A percentile compares a stretch with the other conserved stretches of the same genome.
phyloP scores from a whole-genome alignment of 305 asterid species.

The Lippia alba region DNA sequence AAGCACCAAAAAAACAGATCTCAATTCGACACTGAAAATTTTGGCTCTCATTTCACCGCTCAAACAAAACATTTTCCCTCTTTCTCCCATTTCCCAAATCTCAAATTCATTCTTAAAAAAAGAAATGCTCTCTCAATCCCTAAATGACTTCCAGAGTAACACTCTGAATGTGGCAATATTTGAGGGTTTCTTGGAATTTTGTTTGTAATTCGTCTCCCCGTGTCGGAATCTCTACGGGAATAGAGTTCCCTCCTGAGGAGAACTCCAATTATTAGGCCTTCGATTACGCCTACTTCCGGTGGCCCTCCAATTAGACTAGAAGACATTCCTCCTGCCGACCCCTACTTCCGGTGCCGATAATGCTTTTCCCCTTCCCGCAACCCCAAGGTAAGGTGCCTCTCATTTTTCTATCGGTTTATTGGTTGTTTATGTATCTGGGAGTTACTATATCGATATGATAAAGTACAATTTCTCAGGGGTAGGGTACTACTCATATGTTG shows the following conservation, averaged over 20 bases:
- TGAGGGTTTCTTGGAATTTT: too few species aligned
- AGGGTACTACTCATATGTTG: neutral
- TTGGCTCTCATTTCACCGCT: too few species aligned
- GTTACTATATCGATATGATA: neutral
- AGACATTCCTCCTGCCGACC: constrained; percentile 43
- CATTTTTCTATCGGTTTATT: neutral
- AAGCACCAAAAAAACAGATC: too few species aligned
- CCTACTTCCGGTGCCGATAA: constrained; percentile 41
- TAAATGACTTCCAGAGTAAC: too few species aligned
- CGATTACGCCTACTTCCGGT: constrained; percentile 46
- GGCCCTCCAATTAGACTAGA: too few species aligned
- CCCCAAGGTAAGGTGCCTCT: constrained; percentile 51
- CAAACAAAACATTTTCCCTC: too few species aligned
- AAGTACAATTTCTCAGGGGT: neutral
- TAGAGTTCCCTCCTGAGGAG: constrained; percentile 45
- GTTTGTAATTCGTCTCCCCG: neutral
- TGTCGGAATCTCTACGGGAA: constrained; percentile 20
- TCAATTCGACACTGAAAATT: too few species aligned
- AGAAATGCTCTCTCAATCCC: too few species aligned
- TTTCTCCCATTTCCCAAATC: too few species aligned
- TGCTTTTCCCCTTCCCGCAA: constrained; percentile 35
- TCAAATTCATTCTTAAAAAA: too few species aligned
- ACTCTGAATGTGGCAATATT: too few species aligned
- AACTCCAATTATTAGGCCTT: constrained; percentile 49
- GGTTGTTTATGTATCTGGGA: neutral